Percentiles rank a stretch among this genome's conserved stretches.
phyloP scores from a whole-genome alignment of 345 rosid genomes.

The Brassica napus region Da-Ae NC_063442.1:36827501-36828000 shows the following conservation, averaged over 20 bases:
- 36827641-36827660: background rate
- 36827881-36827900: conserved; percentile 12
- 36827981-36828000: conserved; percentile 30
- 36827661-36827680: background rate
- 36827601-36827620: conserved; percentile 12
- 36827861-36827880: background rate
- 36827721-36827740: background rate
- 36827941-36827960: background rate
- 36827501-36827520: background rate
- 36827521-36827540: conserved; percentile 23
- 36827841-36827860: background rate
- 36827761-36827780: conserved; percentile 18
- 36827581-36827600: background rate
- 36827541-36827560: background rate
- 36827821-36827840: conserved; percentile 15
- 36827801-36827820: conserved; percentile 16
- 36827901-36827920: background rate
- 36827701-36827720: background rate
- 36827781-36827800: conserved; percentile 14
- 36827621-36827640: background rate
- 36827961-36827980: conserved; percentile 2
- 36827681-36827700: background rate
- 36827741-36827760: background rate
- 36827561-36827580: background rate
- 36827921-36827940: conserved; percentile 15